Evolutionary conservation across 2,329 filamentous ascomycete species (phyloP).

Genomic region (Claviceps maximensis): DNA sequence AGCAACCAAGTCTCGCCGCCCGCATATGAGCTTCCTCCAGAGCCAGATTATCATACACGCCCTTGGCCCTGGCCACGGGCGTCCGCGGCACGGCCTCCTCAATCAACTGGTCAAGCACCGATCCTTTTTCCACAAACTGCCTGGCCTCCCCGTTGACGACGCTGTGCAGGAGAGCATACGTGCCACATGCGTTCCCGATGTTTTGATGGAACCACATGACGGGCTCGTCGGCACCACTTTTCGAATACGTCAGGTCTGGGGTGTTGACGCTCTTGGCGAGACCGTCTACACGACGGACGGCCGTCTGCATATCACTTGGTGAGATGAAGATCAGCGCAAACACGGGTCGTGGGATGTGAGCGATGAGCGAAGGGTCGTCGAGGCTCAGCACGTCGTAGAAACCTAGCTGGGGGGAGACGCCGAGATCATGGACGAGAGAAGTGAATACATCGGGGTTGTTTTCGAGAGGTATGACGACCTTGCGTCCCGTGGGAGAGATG

Average conservation of each 20-base stretch:
- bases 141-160: conserved; percentile 55
- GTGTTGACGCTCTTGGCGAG: conserved; percentile 9
- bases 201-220: conserved; percentile 79
- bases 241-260: conserved; percentile 19
- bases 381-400: conserved; percentile 79
- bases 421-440: conserved; percentile 55
- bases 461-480: conserved; percentile 29
- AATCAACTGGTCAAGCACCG: conserved; percentile 45
- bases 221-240: conserved; percentile 36
- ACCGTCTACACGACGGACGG: conserved; percentile 19
- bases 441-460: conserved; percentile 71
- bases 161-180: conserved; percentile 64
- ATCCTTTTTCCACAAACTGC: conserved; percentile 37
- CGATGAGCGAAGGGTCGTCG: conserved; percentile 62
- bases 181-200: conserved; percentile 69
- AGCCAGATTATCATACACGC: conserved; percentile 57
- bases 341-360: conserved; percentile 58
- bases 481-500: conserved; percentile 17
- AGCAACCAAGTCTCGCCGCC: conserved; percentile 57
- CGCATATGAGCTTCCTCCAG: conserved; percentile 62
- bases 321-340: conserved; percentile 71
- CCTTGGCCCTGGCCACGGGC: conserved; percentile 47
- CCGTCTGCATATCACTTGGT: conserved; percentile 41
- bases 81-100: conserved; percentile 46
- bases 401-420: conserved; percentile 50